Evolutionary conservation across 208 protist species (phyloP), one percentile per base, ranked within the genome.

Genomic region (Trypanosoma cruzi): DNA sequence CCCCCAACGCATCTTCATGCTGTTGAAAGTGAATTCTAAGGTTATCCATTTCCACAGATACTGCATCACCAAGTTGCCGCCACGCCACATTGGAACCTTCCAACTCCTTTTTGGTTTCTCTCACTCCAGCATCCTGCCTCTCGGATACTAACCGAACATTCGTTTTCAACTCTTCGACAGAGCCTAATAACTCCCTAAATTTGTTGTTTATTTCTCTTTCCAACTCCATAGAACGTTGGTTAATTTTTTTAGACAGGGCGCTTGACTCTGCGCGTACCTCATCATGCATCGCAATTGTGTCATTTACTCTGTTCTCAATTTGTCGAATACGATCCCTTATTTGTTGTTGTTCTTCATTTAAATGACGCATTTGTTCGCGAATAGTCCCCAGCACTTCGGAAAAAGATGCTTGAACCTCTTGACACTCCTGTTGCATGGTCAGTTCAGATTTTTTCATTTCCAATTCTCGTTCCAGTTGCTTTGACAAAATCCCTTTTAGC

Each of bases 321-420:
- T 80, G 68, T 5, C 73, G 69, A 14, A 90, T 66, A 32, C 80
- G 68, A 10, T 77, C 55, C 57, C 82, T 77, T 24, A 67, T 73
- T 36, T 92, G 76, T 26, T 80, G 68, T 22, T 90, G 74, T 46
- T 91, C 85, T 11, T 73, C 58, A 0, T 71, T 75, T 53, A 92
- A 26, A 44, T 59, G 59, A 61, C 52, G 59, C 24, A 73, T 34
- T 60, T 73, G 58, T n/a, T 42, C 32, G 42, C 40, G 57, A 67
- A 73, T 52, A 61, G 4, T 50, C 36, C 61, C 50, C 18, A 73
- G 29, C 0, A 61, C 22, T 31, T 53, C 60, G 52, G 28, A 40
- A 61, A 73, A 2, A 32, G 58, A 60, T 10, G 18, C 28, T 36
- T 54, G 29, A 29, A 32, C 40, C 0, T 73, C 60, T 44, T 61